Percentiles rank a stretch among this genome's conserved stretches.
These are phyloP conservation scores for Sporormia fimetaria DNA, from an alignment of 495 filamentous ascomycete genomes.

Conservation along the genomic window DNA sequence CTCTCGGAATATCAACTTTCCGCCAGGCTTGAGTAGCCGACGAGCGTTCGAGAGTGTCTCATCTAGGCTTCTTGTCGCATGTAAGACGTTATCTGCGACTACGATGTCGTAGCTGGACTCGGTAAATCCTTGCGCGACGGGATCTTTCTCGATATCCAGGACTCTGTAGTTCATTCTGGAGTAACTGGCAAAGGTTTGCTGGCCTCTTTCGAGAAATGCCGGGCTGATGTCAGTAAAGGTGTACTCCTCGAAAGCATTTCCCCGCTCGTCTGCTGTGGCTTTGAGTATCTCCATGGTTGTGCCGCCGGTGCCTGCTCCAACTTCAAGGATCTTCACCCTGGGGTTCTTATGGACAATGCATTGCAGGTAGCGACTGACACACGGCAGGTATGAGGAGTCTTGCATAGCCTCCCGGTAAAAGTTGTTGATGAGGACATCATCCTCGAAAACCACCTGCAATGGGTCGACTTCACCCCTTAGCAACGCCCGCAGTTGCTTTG, in stretches of 20 bases:
- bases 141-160: constrained; percentile 8
- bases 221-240: constrained; percentile 4
- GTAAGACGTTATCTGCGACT: constrained; percentile 5
- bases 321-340: constrained; percentile 1
- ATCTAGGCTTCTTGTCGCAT: constrained; percentile 10
- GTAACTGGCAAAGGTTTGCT: not conserved
- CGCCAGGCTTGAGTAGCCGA: constrained; percentile 8
- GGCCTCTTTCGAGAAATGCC: constrained; percentile 1
- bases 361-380: not conserved
- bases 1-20: constrained; percentile 8
- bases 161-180: constrained; percentile 30
- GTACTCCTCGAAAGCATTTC: constrained; percentile 2
- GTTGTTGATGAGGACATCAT: no score
- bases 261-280: not conserved
- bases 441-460: no score
- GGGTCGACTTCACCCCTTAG: no score
- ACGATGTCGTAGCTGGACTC: constrained; percentile 7
- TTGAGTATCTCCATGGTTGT: not conserved
- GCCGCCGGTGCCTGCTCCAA: constrained; percentile 4
- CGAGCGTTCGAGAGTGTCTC: constrained; percentile 5
- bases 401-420: no score
- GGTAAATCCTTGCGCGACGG: constrained; percentile 8
- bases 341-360: constrained; percentile 4
- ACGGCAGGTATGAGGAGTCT: not conserved
- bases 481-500: no score